Evolutionary conservation across 257 asterid genomes (phyloP).

Genomic region (Leonotis leonurus): DNA sequence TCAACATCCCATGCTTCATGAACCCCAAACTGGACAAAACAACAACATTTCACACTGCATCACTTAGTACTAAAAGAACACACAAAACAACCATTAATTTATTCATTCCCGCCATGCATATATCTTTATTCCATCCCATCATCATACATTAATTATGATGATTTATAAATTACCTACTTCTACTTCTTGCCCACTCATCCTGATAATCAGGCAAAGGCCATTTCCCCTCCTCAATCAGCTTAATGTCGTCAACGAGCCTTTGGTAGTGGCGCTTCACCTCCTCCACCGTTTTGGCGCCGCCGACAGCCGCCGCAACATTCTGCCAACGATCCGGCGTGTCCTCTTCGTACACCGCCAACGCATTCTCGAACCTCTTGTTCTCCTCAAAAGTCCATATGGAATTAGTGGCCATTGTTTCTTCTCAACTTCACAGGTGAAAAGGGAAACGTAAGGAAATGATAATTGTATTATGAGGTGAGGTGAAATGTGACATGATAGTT

Average conservation of each 20-base stretch:
- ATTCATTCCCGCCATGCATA: no score
- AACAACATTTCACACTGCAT: no score
- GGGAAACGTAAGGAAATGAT: no score
- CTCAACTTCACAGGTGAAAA: no score
- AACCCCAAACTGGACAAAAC: no score
- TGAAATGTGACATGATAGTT: background rate
- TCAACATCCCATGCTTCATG: no score
- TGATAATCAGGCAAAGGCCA: conserved; percentile 50
- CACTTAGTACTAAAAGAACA: no score
- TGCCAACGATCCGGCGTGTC: conserved; percentile 51
- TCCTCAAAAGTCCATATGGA: conserved; percentile 46
- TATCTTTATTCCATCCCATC: no score
- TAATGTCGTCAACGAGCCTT: conserved; percentile 47
- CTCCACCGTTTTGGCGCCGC: conserved; percentile 48
- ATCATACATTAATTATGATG: no score
- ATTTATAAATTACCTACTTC: no score
- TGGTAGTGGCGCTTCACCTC: conserved; percentile 60
- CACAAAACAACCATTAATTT: no score
- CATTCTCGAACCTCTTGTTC: conserved; percentile 67
- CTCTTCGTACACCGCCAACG: conserved; percentile 44
- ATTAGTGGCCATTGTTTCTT: background rate
- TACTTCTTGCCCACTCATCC: conserved; percentile 5
- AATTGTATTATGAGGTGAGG: background rate
- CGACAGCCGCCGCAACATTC: conserved; percentile 46
- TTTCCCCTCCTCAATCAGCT: conserved; percentile 48